Base-by-base conservation (phyloP, 83 land plant genomes). In the Larix sibirica region DNA sequence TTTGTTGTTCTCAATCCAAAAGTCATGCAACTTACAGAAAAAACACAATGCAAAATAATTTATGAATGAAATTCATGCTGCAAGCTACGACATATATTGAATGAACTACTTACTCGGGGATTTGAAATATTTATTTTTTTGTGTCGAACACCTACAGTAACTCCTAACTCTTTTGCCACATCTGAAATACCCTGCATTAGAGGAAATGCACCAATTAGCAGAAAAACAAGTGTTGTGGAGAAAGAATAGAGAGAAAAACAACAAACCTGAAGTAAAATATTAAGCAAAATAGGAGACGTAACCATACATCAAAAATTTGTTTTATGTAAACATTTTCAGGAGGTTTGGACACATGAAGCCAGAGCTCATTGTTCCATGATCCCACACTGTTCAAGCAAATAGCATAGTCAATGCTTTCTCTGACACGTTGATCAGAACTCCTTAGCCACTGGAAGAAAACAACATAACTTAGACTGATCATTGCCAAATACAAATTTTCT, bases 331-430 rank as follows among this genome's bases (percentile, higher is more conserved):
- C 93, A 88, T 96, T 95, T 44, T 97, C 99, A 79, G 99, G 99
- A 77, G 99, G 99, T 83, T 97, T 97, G 21, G 99, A 97, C 33
- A 95, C 99, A 87, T 97, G 99, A 83, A 97, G 71, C 91, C 90
- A 94, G 44, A 97, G 62, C 54, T 92, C 90, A 83, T 92, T 85
- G 83, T 89, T 83, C 82, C 76, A 83, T 69, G 94, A 90, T 40
- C 99, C 99, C 82, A 97, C 81, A 62, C 93, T 92, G 87, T 97
- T 97, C 80, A 97, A 91, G 88, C 99, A 95, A 50, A 97, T 87
- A 10, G 99, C 99, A 91, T 97, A 95, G 81, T 97, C 99, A 84
- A 97, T 95, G 86, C 95, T 97, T 89, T 97, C 99, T 75, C 97
- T 89, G 50, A 95, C 58, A 18, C 99, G 95, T 82, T 94, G 99